Evolutionary conservation across 345 rosid species (phyloP).

Genomic region (Eucalyptus marginata): DNA sequence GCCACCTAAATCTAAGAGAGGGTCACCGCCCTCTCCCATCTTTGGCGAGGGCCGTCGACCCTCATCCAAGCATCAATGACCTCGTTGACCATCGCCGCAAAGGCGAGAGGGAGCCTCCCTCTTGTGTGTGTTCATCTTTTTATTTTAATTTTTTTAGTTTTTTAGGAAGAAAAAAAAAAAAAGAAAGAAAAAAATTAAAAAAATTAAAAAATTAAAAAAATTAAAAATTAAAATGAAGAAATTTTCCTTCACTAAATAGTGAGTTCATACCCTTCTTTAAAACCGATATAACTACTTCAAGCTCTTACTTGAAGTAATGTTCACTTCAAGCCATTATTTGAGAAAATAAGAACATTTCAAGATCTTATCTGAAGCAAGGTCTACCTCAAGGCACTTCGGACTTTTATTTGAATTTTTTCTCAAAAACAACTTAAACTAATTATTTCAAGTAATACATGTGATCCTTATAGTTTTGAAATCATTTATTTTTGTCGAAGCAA

Average conservation of each 20-base stretch:
- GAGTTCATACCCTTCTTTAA: too few relatives aligned
- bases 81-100: fast-evolving
- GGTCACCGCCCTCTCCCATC: too few relatives aligned
- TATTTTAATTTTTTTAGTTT: too few relatives aligned
- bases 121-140: too few relatives aligned
- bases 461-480: not conserved
- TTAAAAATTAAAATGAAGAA: fast-evolving
- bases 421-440: fast-evolving
- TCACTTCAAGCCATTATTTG: fast-evolving
- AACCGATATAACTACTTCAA: fast-evolving
- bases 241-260: too few relatives aligned
- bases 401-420: too few relatives aligned
- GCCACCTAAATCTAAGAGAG: fast-evolving
- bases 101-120: too few relatives aligned
- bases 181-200: fast-evolving
- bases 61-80: fast-evolving
- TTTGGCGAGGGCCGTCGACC: fast-evolving
- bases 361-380: fast-evolving
- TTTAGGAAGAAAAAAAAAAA: too few relatives aligned
- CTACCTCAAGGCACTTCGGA: fast-evolving
- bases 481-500: not conserved
- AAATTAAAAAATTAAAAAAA: too few relatives aligned
- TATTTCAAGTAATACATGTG: not conserved
- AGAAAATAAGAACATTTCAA: fast-evolving
- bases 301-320: too few relatives aligned